These are phyloP conservation scores for Stylosanthes scabra DNA, from an alignment of 331 rosid genomes.

Conservation along the genomic window DNA sequence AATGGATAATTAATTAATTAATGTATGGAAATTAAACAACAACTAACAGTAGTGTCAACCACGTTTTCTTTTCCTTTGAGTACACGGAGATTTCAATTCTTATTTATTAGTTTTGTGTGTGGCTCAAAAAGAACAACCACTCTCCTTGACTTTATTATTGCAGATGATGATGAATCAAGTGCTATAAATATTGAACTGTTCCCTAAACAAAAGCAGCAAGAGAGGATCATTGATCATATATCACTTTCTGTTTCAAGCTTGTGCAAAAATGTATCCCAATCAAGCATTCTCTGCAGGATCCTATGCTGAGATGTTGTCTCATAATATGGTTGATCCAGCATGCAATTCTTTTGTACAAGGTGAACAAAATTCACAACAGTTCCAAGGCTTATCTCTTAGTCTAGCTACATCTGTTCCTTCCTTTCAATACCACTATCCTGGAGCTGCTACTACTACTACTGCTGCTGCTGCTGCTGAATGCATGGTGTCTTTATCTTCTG, in stretches of 20 bases:
- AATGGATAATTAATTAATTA: not conserved
- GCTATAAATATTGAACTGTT: slow-evolving; percentile 29
- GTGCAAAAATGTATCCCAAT: slow-evolving; percentile 59
- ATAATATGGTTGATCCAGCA: slow-evolving; percentile 39
- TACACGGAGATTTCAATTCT: not conserved
- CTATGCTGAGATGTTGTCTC: slow-evolving; percentile 56
- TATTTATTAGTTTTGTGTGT: not conserved
- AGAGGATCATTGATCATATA: slow-evolving; percentile 33
- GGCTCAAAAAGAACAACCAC: not conserved
- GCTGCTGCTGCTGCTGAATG: slow-evolving; percentile 51
- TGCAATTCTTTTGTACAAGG: slow-evolving; percentile 44
- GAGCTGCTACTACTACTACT: slow-evolving; percentile 49
- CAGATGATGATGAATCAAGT: slow-evolving; percentile 34
- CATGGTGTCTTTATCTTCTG: slow-evolving; percentile 49
- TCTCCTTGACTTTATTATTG: slow-evolving; percentile 7
- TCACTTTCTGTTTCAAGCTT: slow-evolving; percentile 36
- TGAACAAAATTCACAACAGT: slow-evolving; percentile 58
- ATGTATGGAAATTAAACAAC: no score
- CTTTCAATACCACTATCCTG: slow-evolving; percentile 56
- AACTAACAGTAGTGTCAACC: not conserved
- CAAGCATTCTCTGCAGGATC: slow-evolving; percentile 63
- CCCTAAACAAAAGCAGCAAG: slow-evolving; percentile 39
- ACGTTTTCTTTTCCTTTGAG: not conserved
- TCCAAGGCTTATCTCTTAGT: slow-evolving; percentile 80
- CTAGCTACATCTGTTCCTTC: slow-evolving; percentile 61